Evolutionary conservation across 2,329 filamentous ascomycete genomes (phyloP).

Genomic region (Xylariaceae sp.): DNA sequence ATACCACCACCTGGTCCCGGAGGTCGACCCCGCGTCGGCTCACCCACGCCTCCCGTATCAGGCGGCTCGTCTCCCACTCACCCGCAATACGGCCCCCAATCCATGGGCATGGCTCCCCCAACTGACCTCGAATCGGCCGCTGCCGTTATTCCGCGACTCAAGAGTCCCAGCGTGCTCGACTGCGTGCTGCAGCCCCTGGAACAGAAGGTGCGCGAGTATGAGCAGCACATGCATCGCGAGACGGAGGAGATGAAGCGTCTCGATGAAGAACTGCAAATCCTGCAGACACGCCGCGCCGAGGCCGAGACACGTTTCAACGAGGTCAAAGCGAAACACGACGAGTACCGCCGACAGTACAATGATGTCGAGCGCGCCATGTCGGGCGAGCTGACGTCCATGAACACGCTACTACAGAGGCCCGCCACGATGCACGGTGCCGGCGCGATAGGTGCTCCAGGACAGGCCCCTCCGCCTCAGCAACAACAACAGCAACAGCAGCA

Average conservation of each 20-base stretch:
- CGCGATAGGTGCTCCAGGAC: background rate
- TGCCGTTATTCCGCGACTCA: constrained; percentile 37
- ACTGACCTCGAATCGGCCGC: constrained; percentile 13
- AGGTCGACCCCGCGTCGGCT: constrained; percentile 24
- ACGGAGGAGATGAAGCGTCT: constrained; percentile 39
- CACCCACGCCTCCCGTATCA: constrained; percentile 24
- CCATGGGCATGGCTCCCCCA: background rate
- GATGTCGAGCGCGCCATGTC: constrained; percentile 40
- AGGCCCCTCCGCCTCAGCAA: background rate
- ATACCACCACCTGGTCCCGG: constrained; percentile 1
- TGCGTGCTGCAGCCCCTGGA: constrained; percentile 43
- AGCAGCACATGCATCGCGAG: constrained; percentile 38
- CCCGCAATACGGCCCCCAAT: constrained; percentile 15
- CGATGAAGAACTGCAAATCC: constrained; percentile 39
- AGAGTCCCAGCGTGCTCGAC: constrained; percentile 40
- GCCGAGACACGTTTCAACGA: constrained; percentile 40
- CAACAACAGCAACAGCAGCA: background rate
- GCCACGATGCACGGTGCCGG: constrained; percentile 16
- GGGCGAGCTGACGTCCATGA: constrained; percentile 32
- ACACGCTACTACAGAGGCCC: constrained; percentile 15
- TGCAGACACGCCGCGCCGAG: constrained; percentile 38
- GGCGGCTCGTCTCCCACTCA: constrained; percentile 22
- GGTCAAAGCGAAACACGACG: constrained; percentile 41
- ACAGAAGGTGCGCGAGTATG: constrained; percentile 42
- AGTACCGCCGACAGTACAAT: constrained; percentile 39